Evolutionary conservation across 805 yeast species (phyloP).

Genomic region (Metschnikowia picachoensis): DNA sequence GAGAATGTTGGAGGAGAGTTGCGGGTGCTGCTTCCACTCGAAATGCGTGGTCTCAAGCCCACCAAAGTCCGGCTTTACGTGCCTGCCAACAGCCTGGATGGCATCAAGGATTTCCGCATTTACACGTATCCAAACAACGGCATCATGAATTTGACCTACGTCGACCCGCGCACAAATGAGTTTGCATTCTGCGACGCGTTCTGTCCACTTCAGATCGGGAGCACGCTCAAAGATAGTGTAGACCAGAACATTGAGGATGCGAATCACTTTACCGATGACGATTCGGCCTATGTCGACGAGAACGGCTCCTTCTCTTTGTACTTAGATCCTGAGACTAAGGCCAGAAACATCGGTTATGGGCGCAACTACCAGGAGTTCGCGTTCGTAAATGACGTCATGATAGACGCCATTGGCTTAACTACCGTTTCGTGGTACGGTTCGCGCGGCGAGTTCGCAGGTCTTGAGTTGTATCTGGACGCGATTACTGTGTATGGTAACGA

Average conservation of each 20-base stretch:
- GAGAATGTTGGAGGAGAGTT: slow-evolving; percentile 58
- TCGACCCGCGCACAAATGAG: slow-evolving; percentile 67
- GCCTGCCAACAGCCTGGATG: slow-evolving; percentile 45
- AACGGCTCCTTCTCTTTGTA: slow-evolving; percentile 36
- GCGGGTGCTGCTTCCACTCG: slow-evolving; percentile 54
- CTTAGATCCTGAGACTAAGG: slow-evolving; percentile 30
- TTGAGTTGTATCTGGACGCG: slow-evolving; percentile 63
- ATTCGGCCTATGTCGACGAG: slow-evolving; percentile 29
- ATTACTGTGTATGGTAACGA: slow-evolving; percentile 71
- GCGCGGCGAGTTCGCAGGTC: slow-evolving; percentile 65
- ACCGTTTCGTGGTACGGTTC: slow-evolving; percentile 66
- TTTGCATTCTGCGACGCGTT: slow-evolving; percentile 73
- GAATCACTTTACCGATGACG: slow-evolving; percentile 14
- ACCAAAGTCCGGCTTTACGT: slow-evolving; percentile 71
- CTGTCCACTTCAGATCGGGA: slow-evolving; percentile 64
- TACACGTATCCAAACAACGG: slow-evolving; percentile 76
- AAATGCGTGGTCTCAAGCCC: slow-evolving; percentile 46
- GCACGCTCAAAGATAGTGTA: slow-evolving; percentile 30
- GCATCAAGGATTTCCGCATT: slow-evolving; percentile 64
- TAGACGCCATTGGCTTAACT: slow-evolving; percentile 59
- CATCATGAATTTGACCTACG: slow-evolving; percentile 86
- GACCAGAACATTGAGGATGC: slow-evolving; percentile 21
- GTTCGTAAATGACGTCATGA: slow-evolving; percentile 63
- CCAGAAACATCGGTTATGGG: slow-evolving; percentile 41
- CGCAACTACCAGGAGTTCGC: slow-evolving; percentile 73